Evolutionary conservation across 371 early-diverging fungal genomes (phyloP), one percentile per base, ranked within the genome.

Genomic region (Syncephalastrum racemosum): DNA sequence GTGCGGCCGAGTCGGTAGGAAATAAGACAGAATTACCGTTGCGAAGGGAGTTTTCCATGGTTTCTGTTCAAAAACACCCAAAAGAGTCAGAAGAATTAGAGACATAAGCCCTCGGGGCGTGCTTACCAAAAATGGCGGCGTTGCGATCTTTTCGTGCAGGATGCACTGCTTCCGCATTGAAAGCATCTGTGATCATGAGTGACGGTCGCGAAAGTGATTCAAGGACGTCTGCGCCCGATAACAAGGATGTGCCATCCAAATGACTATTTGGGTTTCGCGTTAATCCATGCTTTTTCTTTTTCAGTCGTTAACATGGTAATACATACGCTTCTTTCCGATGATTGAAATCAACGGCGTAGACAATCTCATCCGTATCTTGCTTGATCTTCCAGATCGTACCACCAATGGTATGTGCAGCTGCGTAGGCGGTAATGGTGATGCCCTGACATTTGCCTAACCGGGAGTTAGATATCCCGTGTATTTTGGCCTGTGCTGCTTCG

Each of bases 321-420:
- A 4, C 76, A 62, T 80, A 91, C 92, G 85, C 78, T 77, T 99
- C 99, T 66, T 91, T 93, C 58, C 90, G 82, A 73, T 98, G 97
- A 69, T 99, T 99, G 65, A 91, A 92, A 66, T 98, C 95, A 23
- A 96, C 95, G 1, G 96, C 96, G 66, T 99, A 94, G 2, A 99
- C 80, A 59, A 99, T 92, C 19, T 90, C 89, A 54, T 99, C 96
- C 6, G 91, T 87, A 51, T 92, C 96, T 64, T 93, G 95, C 56
- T 87, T 87, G 52, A 99, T 95, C 63, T 92, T 94, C 98, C 97
- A 99, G 24, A 99, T 79, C 0, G 97, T 90, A 42, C 98, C 99
- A 64, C 99, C 99, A 49, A 99, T 78, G 0, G 97, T 90, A 68
- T 98, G 95, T 6, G 99, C 99, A 15, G 98, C 97, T 39, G 90